These are phyloP conservation scores for Amphibolis antarctica DNA, from an alignment of 106 monocot species.

Conservation along the genomic window DNA sequence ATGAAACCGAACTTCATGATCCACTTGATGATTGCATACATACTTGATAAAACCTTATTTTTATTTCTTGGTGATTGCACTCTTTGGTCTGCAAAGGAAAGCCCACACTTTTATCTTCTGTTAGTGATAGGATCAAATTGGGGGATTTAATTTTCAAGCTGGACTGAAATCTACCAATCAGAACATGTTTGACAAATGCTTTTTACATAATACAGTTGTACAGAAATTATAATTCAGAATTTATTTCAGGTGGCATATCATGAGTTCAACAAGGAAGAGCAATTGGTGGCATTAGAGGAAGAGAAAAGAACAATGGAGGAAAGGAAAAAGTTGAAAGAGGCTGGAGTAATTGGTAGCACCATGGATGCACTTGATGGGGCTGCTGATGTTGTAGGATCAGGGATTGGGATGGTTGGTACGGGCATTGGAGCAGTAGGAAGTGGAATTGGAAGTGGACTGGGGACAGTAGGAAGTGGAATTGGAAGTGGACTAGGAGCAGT, in stretches of 20 bases:
- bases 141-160: too few relatives aligned
- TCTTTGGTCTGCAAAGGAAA: too few relatives aligned
- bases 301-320: conserved; percentile 64
- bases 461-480: conserved; percentile 37
- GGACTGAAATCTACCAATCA: too few relatives aligned
- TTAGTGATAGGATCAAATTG: too few relatives aligned
- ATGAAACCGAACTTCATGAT: too few relatives aligned
- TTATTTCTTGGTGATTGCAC: too few relatives aligned
- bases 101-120: too few relatives aligned
- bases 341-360: conserved; percentile 74
- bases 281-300: conserved; percentile 41
- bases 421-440: conserved; percentile 39
- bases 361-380: conserved; percentile 81
- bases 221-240: too few relatives aligned
- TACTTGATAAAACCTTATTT: too few relatives aligned
- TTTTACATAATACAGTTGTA: too few relatives aligned
- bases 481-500: conserved; percentile 46
- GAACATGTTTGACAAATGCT: too few relatives aligned
- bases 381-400: conserved; percentile 50
- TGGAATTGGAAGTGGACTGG: conserved; percentile 40
- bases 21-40: too few relatives aligned
- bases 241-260: conserved; percentile 59
- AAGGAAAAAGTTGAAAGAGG: conserved; percentile 65
- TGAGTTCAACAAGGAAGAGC: conserved; percentile 65
- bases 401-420: conserved; percentile 38